Conservation (phyloP, 257 asterid species). For the Linaria vulgaris region DNA sequence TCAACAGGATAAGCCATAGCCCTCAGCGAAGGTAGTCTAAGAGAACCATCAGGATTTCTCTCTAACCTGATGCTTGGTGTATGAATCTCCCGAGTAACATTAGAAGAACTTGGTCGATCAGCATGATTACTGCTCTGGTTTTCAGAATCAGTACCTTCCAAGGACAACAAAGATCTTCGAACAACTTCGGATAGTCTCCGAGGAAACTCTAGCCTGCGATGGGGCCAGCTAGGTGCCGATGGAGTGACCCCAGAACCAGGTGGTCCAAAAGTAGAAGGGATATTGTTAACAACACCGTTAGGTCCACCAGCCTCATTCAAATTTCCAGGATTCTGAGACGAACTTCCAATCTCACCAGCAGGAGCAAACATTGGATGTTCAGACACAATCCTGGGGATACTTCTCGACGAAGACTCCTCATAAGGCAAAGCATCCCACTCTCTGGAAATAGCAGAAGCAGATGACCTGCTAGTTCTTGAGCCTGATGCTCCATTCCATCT, state of each 20-base stretch:
- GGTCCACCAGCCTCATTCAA: conserved; percentile 50
- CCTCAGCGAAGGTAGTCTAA: conserved; percentile 57
- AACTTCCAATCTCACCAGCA: conserved; percentile 46
- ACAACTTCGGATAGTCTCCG: conserved; percentile 68
- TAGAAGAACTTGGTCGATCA: conserved; percentile 37
- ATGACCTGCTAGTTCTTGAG: conserved; percentile 42
- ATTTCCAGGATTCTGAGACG: conserved; percentile 47
- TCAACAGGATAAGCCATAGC: conserved; percentile 60
- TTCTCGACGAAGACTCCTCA: conserved; percentile 32
- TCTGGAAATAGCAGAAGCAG: conserved; percentile 28
- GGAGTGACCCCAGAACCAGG: conserved; percentile 48
- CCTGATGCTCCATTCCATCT: conserved; percentile 61
- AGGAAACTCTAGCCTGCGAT: conserved; percentile 53
- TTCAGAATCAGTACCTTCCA: conserved; percentile 52
- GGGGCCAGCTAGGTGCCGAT: conserved; percentile 57
- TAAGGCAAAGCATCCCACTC: too few species aligned
- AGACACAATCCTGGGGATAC: conserved; percentile 57
- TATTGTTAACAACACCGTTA: conserved; percentile 37
- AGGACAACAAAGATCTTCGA: conserved; percentile 61
- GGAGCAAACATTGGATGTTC: conserved; percentile 75
- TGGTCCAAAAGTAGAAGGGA: conserved; percentile 19
- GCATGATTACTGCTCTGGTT: conserved; percentile 45
- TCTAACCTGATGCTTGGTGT: conserved; percentile 59
- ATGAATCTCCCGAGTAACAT: conserved; percentile 46
- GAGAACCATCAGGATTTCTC: conserved; percentile 69